Evolutionary conservation across 108 stramenopile genomes (phyloP).

Genomic region (Pseudonitzschia pungens): DNA sequence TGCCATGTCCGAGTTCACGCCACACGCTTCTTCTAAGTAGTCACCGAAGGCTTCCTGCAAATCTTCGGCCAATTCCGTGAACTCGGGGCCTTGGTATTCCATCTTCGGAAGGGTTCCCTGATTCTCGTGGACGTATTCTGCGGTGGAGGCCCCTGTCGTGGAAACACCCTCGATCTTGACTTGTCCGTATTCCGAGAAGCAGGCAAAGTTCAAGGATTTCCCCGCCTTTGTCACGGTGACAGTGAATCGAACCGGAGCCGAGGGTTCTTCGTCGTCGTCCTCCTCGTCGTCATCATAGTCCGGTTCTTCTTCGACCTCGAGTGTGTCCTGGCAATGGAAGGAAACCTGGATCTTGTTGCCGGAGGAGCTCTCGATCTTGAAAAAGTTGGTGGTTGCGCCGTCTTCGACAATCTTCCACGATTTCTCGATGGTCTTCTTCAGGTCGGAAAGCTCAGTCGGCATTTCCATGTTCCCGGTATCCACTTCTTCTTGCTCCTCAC

Average conservation of each 20-base stretch:
- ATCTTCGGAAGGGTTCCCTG: slow-evolving; percentile 24
- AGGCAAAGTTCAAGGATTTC: slow-evolving; percentile 61
- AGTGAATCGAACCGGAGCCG: slow-evolving; percentile 59
- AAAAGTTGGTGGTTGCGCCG: slow-evolving; percentile 36
- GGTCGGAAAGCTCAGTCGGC: slow-evolving; percentile 25
- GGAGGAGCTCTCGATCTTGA: slow-evolving; percentile 12
- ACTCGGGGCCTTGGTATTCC: slow-evolving; percentile 78
- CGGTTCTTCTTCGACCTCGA: slow-evolving; percentile 21
- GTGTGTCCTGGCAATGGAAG: slow-evolving; percentile 83
- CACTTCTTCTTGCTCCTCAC: slow-evolving; percentile 31
- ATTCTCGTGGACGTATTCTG: slow-evolving; percentile 31
- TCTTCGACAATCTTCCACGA: slow-evolving; percentile 54
- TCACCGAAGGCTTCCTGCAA: slow-evolving; percentile 60
- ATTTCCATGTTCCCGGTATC: slow-evolving; percentile 27
- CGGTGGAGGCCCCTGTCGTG: slow-evolving; percentile 20
- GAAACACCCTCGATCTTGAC: slow-evolving; percentile 54
- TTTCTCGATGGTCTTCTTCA: slow-evolving; percentile 30
- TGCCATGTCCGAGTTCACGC: slow-evolving; percentile 64
- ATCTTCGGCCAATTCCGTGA: slow-evolving; percentile 71
- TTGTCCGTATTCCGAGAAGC: slow-evolving; percentile 44
- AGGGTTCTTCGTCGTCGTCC: slow-evolving; percentile 42
- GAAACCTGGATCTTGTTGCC: slow-evolving; percentile 58
- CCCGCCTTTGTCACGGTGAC: slow-evolving; percentile 74
- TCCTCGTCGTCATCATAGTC: slow-evolving; percentile 5
- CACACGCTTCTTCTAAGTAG: slow-evolving; percentile 61